Evolutionary conservation across 176 grass and related monocot genomes (phyloP).

Genomic region (Phoenix roebelenii): DNA sequence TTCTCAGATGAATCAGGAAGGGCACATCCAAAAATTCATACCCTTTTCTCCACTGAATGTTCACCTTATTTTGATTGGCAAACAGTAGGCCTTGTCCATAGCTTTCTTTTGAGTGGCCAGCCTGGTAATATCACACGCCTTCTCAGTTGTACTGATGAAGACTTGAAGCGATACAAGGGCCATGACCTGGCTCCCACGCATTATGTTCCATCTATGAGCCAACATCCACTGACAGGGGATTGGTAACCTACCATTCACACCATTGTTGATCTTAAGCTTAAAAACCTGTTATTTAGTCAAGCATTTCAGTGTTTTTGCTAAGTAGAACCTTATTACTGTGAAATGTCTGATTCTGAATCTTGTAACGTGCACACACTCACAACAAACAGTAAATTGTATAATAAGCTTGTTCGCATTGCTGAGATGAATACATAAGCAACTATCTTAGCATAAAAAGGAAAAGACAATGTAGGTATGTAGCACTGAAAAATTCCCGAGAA

Average conservation of each 20-base stretch:
- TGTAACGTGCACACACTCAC: too few species aligned
- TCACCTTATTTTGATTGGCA: constrained; percentile 98
- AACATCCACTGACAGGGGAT: constrained; percentile 85
- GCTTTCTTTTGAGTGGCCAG: constrained; percentile 71
- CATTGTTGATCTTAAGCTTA: too few species aligned
- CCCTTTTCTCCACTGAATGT: constrained; percentile 96
- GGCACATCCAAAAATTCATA: constrained; percentile 69
- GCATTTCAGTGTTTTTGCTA: too few species aligned
- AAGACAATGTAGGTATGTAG: too few species aligned
- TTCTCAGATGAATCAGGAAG: constrained; percentile 27
- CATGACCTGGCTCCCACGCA: constrained; percentile 87
- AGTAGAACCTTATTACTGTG: too few species aligned
- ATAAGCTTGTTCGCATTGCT: too few species aligned
- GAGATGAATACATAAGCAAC: too few species aligned
- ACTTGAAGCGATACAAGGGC: constrained; percentile 75
- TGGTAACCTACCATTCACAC: constrained; percentile 39
- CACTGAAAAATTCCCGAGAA: too few species aligned
- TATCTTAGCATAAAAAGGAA: too few species aligned
- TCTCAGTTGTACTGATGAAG: constrained; percentile 78
- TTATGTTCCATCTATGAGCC: constrained; percentile 93
- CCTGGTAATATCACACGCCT: constrained; percentile 91
- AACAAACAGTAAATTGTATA: too few species aligned
- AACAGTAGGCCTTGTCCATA: constrained; percentile 87
- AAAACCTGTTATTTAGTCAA: too few species aligned
- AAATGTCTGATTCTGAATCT: too few species aligned